Conservation (phyloP, 192 early-diverging fungal species). For the Dissophora globulifera region DNA sequence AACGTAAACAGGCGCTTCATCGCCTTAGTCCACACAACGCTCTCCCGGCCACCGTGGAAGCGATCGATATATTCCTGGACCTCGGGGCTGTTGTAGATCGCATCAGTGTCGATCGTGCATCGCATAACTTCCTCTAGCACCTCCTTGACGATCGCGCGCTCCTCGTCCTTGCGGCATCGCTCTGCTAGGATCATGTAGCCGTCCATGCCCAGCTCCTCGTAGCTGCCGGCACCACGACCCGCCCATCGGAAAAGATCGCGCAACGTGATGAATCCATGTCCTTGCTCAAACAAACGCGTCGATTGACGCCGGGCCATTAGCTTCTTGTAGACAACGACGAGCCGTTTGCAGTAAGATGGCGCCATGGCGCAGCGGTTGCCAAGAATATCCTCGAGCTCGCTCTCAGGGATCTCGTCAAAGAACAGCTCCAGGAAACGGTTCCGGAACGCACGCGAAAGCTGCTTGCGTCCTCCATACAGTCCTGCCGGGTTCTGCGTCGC, state of each 20-base stretch:
- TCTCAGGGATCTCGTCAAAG: slow-evolving; percentile 95
- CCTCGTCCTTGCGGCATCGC: slow-evolving; percentile 83
- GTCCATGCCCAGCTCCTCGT: slow-evolving; percentile 90
- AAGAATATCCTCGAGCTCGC: slow-evolving; percentile 92
- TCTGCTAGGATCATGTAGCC: slow-evolving; percentile 97
- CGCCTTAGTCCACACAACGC: slow-evolving; percentile 93
- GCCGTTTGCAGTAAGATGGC: slow-evolving; percentile 84
- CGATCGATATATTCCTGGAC: slow-evolving; percentile 64
- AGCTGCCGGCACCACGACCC: slow-evolving; percentile 77
- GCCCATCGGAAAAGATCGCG: slow-evolving; percentile 99
- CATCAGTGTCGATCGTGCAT: slow-evolving; percentile 68
- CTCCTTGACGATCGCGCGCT: slow-evolving; percentile 80
- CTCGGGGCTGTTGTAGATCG: slow-evolving; percentile 68
- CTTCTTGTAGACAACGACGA: slow-evolving; percentile 87
- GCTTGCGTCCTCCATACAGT: slow-evolving; percentile 96
- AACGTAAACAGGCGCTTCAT: slow-evolving; percentile 92
- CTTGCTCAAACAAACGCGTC: slow-evolving; percentile 94
- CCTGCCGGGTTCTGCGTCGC: slow-evolving; percentile 99
- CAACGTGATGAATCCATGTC: slow-evolving; percentile 93
- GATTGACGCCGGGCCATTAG: slow-evolving; percentile 80
- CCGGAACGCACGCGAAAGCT: slow-evolving; percentile 94
- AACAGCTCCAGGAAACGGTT: slow-evolving; percentile 98
- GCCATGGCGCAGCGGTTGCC: slow-evolving; percentile 85
- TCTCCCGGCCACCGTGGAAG: slow-evolving; percentile 47
- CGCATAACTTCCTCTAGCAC: slow-evolving; percentile 88